Percentiles rank a stretch among this genome's conserved stretches.
Conservation (phyloP, 345 rosid genomes). For the Syzygium aqueum region DNA sequence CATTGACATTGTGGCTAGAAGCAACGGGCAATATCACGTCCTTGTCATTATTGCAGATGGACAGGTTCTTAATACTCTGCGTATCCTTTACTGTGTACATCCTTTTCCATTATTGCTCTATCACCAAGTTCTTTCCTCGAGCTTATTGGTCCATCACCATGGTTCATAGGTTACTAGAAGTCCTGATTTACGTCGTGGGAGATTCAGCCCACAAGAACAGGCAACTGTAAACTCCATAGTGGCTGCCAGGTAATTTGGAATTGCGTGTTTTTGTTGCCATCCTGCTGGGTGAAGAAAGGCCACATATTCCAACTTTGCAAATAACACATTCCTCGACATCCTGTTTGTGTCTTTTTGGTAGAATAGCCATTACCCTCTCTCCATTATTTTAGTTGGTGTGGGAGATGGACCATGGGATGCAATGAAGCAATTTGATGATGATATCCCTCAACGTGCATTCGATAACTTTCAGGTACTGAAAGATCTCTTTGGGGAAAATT, state of each 20-base stretch:
- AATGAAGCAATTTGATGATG: conserved; percentile 84
- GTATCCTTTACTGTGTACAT: neutral
- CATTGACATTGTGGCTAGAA: conserved; percentile 64
- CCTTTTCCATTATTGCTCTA: neutral
- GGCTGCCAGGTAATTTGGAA: conserved; percentile 61
- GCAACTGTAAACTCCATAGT: conserved; percentile 74
- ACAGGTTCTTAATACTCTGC: conserved; percentile 34
- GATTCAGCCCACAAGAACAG: conserved; percentile 74
- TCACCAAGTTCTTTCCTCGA: neutral
- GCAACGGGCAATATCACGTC: conserved; percentile 74
- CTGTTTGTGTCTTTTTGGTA: neutral
- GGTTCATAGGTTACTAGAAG: conserved; percentile 54
- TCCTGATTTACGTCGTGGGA: conserved; percentile 51
- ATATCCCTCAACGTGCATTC: conserved; percentile 75
- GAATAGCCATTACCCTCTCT: conserved; percentile 70
- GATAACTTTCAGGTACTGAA: conserved; percentile 85
- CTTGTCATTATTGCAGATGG: conserved; percentile 95
- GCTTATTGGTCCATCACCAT: neutral
- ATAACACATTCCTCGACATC: neutral
- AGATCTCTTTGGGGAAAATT: neutral
- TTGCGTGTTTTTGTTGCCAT: neutral
- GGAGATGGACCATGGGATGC: conserved; percentile 99
- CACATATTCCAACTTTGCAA: neutral
- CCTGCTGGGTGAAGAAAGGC: neutral
- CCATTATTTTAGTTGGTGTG: conserved; percentile 85